Evolutionary conservation across 2,329 filamentous ascomycete genomes (phyloP).

Genomic region (Helotiales sp.): DNA sequence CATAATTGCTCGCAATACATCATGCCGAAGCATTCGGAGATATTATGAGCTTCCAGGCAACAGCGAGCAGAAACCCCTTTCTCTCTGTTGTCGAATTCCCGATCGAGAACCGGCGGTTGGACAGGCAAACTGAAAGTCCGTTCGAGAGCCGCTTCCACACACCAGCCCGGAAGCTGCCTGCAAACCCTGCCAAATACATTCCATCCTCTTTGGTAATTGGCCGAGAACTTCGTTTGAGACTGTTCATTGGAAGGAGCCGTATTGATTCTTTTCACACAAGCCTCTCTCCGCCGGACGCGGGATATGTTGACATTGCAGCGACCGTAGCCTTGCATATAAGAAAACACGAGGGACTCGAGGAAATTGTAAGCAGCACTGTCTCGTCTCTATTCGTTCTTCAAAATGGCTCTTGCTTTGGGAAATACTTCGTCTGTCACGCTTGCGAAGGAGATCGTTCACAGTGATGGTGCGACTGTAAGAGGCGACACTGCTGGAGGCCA

Average conservation of each 20-base stretch:
- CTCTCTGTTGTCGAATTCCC: background rate
- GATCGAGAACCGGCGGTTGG: background rate
- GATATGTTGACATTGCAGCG: background rate
- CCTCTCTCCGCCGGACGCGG: background rate
- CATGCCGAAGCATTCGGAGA: background rate
- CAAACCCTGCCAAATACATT: background rate
- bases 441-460: background rate
- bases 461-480: background rate
- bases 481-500: background rate
- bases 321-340: background rate
- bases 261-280: background rate
- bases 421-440: background rate
- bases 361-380: background rate
- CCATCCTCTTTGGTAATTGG: background rate
- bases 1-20: background rate
- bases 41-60: background rate
- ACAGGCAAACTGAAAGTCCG: background rate
- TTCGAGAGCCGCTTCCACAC: background rate
- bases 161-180: background rate
- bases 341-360: background rate
- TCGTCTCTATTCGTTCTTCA: background rate
- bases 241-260: background rate
- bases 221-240: background rate
- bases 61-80: background rate
- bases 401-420: background rate